Percentiles rank a stretch among this genome's conserved stretches.
These are phyloP conservation scores for Penicillium sp. DNA, from an alignment of 2,329 filamentous ascomycete species.

Conservation along the genomic window DNA sequence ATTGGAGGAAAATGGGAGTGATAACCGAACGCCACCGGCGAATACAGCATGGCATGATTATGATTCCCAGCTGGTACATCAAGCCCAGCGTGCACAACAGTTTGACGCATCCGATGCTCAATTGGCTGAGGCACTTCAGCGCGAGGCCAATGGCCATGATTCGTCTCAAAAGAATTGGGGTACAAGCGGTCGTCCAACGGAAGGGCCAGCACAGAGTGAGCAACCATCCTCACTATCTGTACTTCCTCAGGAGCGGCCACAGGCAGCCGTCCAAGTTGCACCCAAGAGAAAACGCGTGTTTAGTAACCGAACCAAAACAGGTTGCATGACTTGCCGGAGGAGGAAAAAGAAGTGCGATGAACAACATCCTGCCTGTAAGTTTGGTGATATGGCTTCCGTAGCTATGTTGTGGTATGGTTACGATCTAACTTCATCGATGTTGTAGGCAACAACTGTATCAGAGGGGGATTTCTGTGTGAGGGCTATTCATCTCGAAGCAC, in stretches of 20 bases:
- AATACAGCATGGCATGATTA: too few relatives aligned
- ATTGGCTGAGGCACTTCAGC: slow-evolving; percentile 45
- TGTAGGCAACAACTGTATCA: slow-evolving; percentile 75
- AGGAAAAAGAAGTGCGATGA: slow-evolving; percentile 99
- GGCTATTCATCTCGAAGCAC: slow-evolving; percentile 74
- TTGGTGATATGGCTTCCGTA: too few relatives aligned
- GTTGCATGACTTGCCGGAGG: slow-evolving; percentile 81
- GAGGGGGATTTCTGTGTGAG: slow-evolving; percentile 81
- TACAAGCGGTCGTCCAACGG: too few relatives aligned
- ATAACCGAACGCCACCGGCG: too few relatives aligned
- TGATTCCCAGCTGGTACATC: slow-evolving; percentile 36
- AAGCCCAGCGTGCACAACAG: slow-evolving; percentile 41
- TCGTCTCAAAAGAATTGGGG: too few relatives aligned
- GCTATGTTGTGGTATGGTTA: too few relatives aligned
- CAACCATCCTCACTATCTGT: too few relatives aligned
- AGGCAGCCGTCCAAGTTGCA: slow-evolving; percentile 31
- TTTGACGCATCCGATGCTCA: slow-evolving; percentile 44
- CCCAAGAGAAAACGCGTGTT: slow-evolving; percentile 53
- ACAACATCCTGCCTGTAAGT: slow-evolving; percentile 79
- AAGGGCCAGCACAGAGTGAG: too few relatives aligned
- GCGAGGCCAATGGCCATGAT: slow-evolving; percentile 43
- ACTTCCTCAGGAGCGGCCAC: too few relatives aligned
- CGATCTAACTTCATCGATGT: too few relatives aligned
- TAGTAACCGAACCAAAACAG: slow-evolving; percentile 90
- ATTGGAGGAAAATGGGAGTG: too few relatives aligned